These are phyloP conservation scores for Neocatenulostroma microsporum DNA, from an alignment of 2,329 filamentous ascomycete genomes.

Conservation along the genomic window DNA sequence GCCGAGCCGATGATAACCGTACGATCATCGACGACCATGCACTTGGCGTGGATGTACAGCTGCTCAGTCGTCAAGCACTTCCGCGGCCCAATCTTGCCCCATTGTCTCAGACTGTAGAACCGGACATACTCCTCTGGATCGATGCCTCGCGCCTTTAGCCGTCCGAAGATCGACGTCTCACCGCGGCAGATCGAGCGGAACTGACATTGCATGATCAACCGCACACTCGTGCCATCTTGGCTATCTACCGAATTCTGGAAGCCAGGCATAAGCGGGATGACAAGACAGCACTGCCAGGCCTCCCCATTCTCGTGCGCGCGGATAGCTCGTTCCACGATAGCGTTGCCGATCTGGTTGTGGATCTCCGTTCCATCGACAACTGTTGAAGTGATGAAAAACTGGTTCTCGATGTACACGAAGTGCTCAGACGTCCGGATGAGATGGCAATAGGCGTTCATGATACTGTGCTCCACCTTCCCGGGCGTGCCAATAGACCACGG, in stretches of 20 bases:
- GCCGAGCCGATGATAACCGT: slow-evolving; percentile 91
- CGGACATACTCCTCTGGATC: slow-evolving; percentile 92
- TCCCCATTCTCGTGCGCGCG: slow-evolving; percentile 75
- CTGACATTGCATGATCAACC: slow-evolving; percentile 94
- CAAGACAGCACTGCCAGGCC: slow-evolving; percentile 79
- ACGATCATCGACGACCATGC: slow-evolving; percentile 90
- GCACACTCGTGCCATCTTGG: slow-evolving; percentile 87
- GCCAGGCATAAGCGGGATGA: slow-evolving; percentile 95
- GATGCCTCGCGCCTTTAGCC: slow-evolving; percentile 69
- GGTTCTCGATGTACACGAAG: slow-evolving; percentile 98
- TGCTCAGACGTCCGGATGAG: slow-evolving; percentile 93
- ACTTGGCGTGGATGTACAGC: slow-evolving; percentile 95
- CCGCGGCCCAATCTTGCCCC: slow-evolving; percentile 80
- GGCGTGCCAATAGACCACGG: slow-evolving; percentile 86
- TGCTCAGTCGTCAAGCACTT: slow-evolving; percentile 87
- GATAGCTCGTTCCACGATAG: slow-evolving; percentile 83
- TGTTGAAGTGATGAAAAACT: slow-evolving; percentile 94
- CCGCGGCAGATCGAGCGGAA: slow-evolving; percentile 93
- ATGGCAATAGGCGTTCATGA: slow-evolving; percentile 90
- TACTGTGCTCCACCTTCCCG: slow-evolving; percentile 81
- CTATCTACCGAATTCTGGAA: slow-evolving; percentile 96
- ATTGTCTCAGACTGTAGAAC: slow-evolving; percentile 86
- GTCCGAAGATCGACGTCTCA: slow-evolving; percentile 83
- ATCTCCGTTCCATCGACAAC: slow-evolving; percentile 82
- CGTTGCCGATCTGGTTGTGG: slow-evolving; percentile 88